Evolutionary conservation across 495 filamentous ascomycete genomes (phyloP), one percentile per base, ranked within the genome.

Genomic region (Penicillium crystallinum): DNA sequence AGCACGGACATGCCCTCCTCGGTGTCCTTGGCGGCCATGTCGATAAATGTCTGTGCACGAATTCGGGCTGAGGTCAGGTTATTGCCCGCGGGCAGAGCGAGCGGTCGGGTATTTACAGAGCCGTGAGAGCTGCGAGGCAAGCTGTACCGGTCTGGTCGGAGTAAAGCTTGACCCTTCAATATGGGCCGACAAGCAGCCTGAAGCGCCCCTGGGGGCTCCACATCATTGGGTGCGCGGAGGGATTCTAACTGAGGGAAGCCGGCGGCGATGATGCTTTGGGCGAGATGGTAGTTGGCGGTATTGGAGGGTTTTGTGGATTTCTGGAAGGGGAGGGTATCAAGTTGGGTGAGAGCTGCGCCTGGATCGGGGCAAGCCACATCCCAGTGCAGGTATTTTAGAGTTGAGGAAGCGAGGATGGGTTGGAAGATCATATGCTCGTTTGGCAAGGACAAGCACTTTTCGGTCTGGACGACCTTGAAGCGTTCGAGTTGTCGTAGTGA

Each of bases 331-430:
- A 63, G 57, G 17, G 61, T 67, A 41, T 74, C 72, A 19, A 77
- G 63, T 42, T 66, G 66, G 46, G 67, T 69, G 19, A 75, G 67
- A 11, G 72, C 68, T 4, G 68, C 68, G 41, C 58, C 65, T 18
- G 72, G 64, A 22, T 75, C 66, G 12, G 74, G 74, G 40, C 71
- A 69, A 1, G 85, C 80, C 22, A 91, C 80, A 59, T 95, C 89
- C 91, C 91, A 93, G 68, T 93, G 89, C 12, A 93, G 70, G 46
- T 80, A 81, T 50, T 81, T 71, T 0, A 95, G 77, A 17, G 76
- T 81, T 1, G 69, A 64, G 0, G 85, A 91, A 2, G 85, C 85
- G 6, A 96, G 73, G 50, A 89, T 81, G 0, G 86, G 87, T 35
- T 79, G 75, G 68, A 84, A 84, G 33, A 87, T 76, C 43, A 85